Evolutionary conservation across 2,329 filamentous ascomycete genomes (phyloP).

Genomic region (Colletotrichum cordylinicola): DNA sequence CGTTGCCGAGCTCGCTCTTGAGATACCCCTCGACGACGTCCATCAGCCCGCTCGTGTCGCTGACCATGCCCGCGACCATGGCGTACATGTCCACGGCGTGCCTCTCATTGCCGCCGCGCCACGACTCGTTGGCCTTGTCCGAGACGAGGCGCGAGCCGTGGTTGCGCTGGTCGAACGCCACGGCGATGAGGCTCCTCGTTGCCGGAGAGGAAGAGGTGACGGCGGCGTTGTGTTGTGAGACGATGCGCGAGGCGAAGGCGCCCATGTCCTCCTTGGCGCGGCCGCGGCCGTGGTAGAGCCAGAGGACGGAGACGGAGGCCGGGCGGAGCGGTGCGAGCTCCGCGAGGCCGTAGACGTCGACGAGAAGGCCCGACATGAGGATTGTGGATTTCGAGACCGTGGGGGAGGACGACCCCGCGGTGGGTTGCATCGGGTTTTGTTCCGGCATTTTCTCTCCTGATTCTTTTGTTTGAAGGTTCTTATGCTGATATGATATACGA

Average conservation of each 20-base stretch:
- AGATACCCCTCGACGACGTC: conserved; percentile 80
- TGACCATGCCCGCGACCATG: conserved; percentile 73
- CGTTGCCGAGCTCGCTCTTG: conserved; percentile 50
- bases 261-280: conserved; percentile 76
- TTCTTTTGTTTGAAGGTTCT: background rate
- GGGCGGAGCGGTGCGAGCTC: conserved; percentile 62
- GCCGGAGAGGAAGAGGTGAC: conserved; percentile 7
- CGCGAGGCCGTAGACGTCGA: conserved; percentile 80
- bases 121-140: conserved; percentile 74
- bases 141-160: conserved; percentile 79
- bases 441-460: conserved; percentile 24
- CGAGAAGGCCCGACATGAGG: conserved; percentile 78
- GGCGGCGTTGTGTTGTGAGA: conserved; percentile 44
- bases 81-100: conserved; percentile 95
- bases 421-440: conserved; percentile 25
- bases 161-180: conserved; percentile 91
- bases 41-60: conserved; percentile 78
- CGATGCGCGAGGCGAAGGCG: conserved; percentile 70
- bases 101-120: conserved; percentile 77
- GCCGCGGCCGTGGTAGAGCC: conserved; percentile 85
- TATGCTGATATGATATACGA: background rate
- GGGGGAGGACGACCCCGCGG: conserved; percentile 41
- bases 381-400: conserved; percentile 68
- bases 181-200: conserved; percentile 72
- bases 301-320: conserved; percentile 76